Evolutionary conservation across 2,329 filamentous ascomycete species (phyloP), one percentile per base, ranked within the genome.

Genomic region (Alternaria arbusti): DNA sequence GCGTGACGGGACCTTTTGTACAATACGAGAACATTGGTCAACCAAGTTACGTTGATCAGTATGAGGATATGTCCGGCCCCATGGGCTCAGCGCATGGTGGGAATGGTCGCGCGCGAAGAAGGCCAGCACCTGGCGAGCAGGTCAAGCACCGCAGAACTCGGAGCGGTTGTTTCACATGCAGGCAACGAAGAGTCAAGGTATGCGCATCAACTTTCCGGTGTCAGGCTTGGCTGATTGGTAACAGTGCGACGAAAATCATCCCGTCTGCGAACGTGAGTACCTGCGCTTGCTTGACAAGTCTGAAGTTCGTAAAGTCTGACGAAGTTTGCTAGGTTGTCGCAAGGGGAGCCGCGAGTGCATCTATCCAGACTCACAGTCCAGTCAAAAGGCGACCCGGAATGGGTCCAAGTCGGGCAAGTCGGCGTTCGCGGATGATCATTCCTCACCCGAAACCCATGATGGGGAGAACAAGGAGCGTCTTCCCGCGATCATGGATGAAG

Each of bases 111-210:
- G 65, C 72, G 28, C 71, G 76, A 58, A 72, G 77, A 57, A 74
- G 79, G 46, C 62, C 74, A 23, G 69, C 70, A 12, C 74, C 78
- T 22, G 77, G 76, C 11, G 92, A 96, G 65, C 90, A 91, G 74
- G 91, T 96, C 70, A 98, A 98, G 81, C 95, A 98, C 79, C 91
- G 94, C 65, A 89, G 96, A 70, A 98, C 96, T 46, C 87, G 96
- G 72, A 97, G 94, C 67, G 96, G 96, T 26, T 99, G 96, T 82
- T 97, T 88, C 77, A 98, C 94, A 50, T 99, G 96, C 80, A 88
- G 96, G 63, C 90, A 90, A 73, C 88, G 96, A 70, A 88, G 96
- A 79, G 94, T 98, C 55, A 98, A 90, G 84, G 86, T 88, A 45
- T 54, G 59, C 23, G 36, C 30, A 26, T 17, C 47, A 43, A 22